Evolutionary conservation across 2,329 filamentous ascomycete species (phyloP).

Genomic region (Hypoxylon sp.): DNA sequence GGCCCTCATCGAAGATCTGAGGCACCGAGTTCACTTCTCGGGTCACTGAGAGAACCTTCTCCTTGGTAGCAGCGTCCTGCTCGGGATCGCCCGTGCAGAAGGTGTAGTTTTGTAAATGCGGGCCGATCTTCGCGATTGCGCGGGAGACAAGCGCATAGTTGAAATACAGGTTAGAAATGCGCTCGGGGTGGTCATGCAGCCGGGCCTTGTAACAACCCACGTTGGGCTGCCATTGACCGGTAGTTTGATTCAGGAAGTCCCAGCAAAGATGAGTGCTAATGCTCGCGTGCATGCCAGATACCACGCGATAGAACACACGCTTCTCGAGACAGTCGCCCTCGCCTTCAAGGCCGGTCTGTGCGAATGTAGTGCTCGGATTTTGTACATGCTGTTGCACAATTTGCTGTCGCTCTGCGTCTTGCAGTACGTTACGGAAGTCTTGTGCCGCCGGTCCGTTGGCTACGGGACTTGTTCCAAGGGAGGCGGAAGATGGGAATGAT

Average conservation of each 20-base stretch:
- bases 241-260: conserved; percentile 95
- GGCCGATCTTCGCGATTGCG: conserved; percentile 89
- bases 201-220: conserved; percentile 87
- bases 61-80: conserved; percentile 83
- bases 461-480: conserved; percentile 62
- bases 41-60: conserved; percentile 83
- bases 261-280: conserved; percentile 97
- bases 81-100: conserved; percentile 89
- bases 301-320: conserved; percentile 95
- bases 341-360: conserved; percentile 76
- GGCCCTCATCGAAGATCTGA: conserved; percentile 91
- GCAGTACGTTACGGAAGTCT: conserved; percentile 72
- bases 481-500: conserved; percentile 72
- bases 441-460: conserved; percentile 67
- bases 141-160: conserved; percentile 97
- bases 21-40: conserved; percentile 76
- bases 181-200: conserved; percentile 87
- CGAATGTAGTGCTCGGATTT: conserved; percentile 68
- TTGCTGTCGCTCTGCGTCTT: conserved; percentile 70
- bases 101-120: conserved; percentile 84
- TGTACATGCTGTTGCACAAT: conserved; percentile 71
- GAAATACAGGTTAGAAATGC: conserved; percentile 98
- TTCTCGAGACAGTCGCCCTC: conserved; percentile 98
- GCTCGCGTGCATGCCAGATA: conserved; percentile 98
- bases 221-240: conserved; percentile 93